phyloP scores from a whole-genome alignment of 2,329 filamentous ascomycete genomes.

The Hysterium pulicare region DNA sequence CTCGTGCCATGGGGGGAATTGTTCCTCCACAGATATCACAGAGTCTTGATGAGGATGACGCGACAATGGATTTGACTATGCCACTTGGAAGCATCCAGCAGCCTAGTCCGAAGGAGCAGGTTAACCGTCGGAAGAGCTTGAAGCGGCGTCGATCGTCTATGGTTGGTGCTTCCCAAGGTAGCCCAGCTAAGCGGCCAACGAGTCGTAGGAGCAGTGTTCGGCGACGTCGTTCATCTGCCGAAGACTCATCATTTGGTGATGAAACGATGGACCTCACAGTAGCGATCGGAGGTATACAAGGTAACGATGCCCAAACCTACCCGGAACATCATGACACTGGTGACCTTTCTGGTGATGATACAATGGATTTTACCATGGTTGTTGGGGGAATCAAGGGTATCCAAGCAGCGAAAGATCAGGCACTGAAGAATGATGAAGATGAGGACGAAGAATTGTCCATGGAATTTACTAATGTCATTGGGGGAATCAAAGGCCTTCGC shows the following conservation, averaged over 20 bases:
- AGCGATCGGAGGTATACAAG: slow-evolving; percentile 36
- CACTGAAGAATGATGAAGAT: slow-evolving; percentile 14
- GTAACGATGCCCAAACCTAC: slow-evolving; percentile 7
- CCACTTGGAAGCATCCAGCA: slow-evolving; percentile 51
- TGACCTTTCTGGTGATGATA: slow-evolving; percentile 29
- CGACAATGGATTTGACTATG: slow-evolving; percentile 56
- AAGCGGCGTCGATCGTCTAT: slow-evolving; percentile 44
- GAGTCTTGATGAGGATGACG: slow-evolving; percentile 43
- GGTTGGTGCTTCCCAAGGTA: slow-evolving; percentile 34
- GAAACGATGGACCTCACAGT: slow-evolving; percentile 40
- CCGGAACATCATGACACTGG: slow-evolving; percentile 20
- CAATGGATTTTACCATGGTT: slow-evolving; percentile 40
- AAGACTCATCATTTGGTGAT: slow-evolving; percentile 36
- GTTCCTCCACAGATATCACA: slow-evolving; percentile 47
- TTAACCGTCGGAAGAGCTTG: slow-evolving; percentile 35
- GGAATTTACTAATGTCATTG: slow-evolving; percentile 50
- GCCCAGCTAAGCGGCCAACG: slow-evolving; percentile 33
- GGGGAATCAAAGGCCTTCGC: slow-evolving; percentile 37
- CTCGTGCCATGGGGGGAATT: slow-evolving; percentile 76
- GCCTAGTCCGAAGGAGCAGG: slow-evolving; percentile 20
- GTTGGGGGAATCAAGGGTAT: slow-evolving; percentile 33
- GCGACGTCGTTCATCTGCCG: slow-evolving; percentile 35
- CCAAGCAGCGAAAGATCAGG: slow-evolving; percentile 2
- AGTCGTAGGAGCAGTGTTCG: slow-evolving; percentile 38
- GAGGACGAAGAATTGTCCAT: slow-evolving; percentile 50